Percentiles rank a stretch among this genome's conserved stretches.
phyloP scores from a whole-genome alignment of 2,329 filamentous ascomycete species.

The Dactylellina haptotyla region DNA sequence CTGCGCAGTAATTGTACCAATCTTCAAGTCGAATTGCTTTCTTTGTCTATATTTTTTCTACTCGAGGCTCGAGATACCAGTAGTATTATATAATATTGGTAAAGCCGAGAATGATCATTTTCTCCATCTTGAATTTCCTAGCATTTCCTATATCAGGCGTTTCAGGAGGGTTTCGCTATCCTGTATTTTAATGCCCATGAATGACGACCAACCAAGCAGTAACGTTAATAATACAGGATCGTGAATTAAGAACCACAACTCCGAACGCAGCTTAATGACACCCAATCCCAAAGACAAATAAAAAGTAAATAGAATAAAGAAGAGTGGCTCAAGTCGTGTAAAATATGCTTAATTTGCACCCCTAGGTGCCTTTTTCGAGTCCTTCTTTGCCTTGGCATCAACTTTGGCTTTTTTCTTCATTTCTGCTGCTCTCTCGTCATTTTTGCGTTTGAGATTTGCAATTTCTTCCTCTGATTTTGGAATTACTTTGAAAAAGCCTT shows the following conservation, averaged over 20 bases:
- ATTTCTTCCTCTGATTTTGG: conserved; percentile 89
- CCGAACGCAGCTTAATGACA: conserved; percentile 3
- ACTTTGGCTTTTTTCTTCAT: conserved; percentile 96
- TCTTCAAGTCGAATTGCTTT: conserved; percentile 19
- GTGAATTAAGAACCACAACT: neutral
- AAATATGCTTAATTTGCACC: conserved; percentile 65
- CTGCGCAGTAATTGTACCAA: conserved; percentile 56
- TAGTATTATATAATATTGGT: neutral
- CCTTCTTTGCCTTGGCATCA: conserved; percentile 94
- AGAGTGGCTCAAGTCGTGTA: neutral
- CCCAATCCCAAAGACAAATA: neutral
- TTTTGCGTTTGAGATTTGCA: conserved; percentile 86
- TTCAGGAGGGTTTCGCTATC: conserved; percentile 11
- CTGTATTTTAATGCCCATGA: conserved; percentile 45
- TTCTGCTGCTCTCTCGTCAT: conserved; percentile 88
- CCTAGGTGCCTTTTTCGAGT: conserved; percentile 82
- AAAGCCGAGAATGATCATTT: neutral
- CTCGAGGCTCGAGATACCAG: neutral
- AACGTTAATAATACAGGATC: neutral
- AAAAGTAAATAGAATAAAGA: too few relatives aligned
- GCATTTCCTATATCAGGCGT: conserved; percentile 25
- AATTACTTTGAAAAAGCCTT: conserved; percentile 95
- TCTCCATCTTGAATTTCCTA: neutral
- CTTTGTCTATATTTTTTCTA: neutral
- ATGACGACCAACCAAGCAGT: conserved; percentile 20